Percentiles rank a stretch among this genome's conserved stretches.
Conservation (phyloP, 2,329 filamentous ascomycete species). For the Aaosphaeria pasadenensis region DNA sequence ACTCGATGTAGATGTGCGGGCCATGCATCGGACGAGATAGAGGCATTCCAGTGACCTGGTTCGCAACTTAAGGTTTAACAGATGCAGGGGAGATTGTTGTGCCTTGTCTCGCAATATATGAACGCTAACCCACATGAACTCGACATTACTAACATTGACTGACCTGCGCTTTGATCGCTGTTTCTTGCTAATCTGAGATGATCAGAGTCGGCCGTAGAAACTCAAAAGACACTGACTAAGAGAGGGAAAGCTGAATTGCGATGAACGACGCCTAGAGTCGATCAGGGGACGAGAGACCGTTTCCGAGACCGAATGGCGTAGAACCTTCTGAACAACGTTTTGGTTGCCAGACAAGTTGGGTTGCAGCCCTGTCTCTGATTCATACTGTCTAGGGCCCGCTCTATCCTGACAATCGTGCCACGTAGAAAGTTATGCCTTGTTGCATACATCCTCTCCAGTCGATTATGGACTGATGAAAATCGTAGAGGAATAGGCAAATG, state of each 20-base stretch:
- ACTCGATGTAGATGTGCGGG: conserved; percentile 7
- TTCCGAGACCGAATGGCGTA: conserved; percentile 10
- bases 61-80: conserved; percentile 8
- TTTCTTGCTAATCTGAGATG: background rate
- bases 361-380: conserved; percentile 19
- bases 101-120: conserved; percentile 11
- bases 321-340: conserved; percentile 7
- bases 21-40: conserved; percentile 7
- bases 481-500: background rate
- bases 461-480: too few relatives aligned
- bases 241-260: background rate
- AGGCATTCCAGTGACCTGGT: conserved; percentile 24
- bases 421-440: too few relatives aligned
- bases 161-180: background rate
- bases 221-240: background rate
- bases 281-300: conserved; percentile 6
- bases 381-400: conserved; percentile 5
- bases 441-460: too few relatives aligned
- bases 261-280: background rate
- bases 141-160: background rate
- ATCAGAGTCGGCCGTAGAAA: background rate
- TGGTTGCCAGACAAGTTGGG: conserved; percentile 9
- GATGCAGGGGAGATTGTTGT: conserved; percentile 13
- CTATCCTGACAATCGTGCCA: too few relatives aligned
- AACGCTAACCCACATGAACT: background rate